A percentile compares a stretch with the other conserved stretches of the same genome.
phyloP scores from a whole-genome alignment of 345 rosid species.

The Ricinus communis region DNA sequence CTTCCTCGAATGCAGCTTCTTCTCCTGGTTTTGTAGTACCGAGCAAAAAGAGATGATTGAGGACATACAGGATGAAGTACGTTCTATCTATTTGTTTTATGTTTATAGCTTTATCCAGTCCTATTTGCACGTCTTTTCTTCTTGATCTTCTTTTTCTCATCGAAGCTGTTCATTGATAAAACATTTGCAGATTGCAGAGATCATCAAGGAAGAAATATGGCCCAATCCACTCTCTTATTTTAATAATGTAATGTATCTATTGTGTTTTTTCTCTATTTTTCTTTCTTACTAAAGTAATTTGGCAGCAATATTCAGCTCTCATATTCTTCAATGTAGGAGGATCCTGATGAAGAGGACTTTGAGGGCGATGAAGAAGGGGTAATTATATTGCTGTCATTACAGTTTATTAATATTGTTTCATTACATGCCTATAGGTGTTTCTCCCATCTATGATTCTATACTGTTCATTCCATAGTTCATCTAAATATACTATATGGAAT shows the following conservation, averaged over 20 bases:
- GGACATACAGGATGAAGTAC: constrained; percentile 79
- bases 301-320: neutral
- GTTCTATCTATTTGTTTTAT: constrained; percentile 11
- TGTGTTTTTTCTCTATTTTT: constrained; percentile 1
- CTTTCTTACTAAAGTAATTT: neutral
- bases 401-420: neutral
- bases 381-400: neutral
- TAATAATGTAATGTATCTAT: constrained; percentile 55
- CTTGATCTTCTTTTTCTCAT: neutral
- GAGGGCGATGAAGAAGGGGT: constrained; percentile 29
- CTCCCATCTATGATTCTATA: neutral
- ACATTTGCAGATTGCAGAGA: constrained; percentile 72
- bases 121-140: neutral
- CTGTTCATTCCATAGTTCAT: no score
- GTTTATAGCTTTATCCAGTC: neutral
- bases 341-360: constrained; percentile 24
- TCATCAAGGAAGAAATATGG: constrained; percentile 95
- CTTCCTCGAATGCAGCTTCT: constrained; percentile 57
- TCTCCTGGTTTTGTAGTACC: constrained; percentile 72
- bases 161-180: constrained; percentile 7
- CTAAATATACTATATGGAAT: no score
- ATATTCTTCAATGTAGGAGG: constrained; percentile 22
- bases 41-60: constrained; percentile 56
- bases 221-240: constrained; percentile 87
- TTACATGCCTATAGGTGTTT: neutral